Evolutionary conservation across 169 alveolate species (phyloP).

Genomic region (Cardiosporidium cionae): DNA sequence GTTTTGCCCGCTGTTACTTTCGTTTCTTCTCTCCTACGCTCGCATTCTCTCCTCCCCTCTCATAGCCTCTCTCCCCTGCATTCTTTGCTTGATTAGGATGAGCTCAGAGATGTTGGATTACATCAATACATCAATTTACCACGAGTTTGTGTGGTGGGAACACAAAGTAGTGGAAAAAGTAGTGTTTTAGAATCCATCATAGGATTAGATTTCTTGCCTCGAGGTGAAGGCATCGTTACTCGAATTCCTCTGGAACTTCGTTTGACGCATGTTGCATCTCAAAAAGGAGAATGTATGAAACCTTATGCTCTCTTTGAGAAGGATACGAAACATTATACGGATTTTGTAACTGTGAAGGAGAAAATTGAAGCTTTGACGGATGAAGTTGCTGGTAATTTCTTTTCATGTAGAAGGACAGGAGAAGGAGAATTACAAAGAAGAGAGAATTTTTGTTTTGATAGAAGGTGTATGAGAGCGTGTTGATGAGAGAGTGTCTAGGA

Average conservation of each 20-base stretch:
- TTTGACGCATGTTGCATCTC: constrained; percentile 76
- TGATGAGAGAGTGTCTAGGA: no score
- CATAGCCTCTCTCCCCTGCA: background rate
- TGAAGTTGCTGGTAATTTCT: constrained; percentile 28
- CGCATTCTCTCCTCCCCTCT: background rate
- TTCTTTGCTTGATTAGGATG: constrained; percentile 46
- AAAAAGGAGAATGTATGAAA: no score
- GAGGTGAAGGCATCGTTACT: constrained; percentile 97
- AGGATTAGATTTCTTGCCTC: constrained; percentile 93
- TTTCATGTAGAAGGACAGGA: background rate
- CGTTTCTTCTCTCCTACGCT: background rate
- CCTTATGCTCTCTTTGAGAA: constrained; percentile 75
- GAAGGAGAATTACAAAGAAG: no score
- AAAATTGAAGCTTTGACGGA: constrained; percentile 38
- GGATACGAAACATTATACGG: constrained; percentile 63
- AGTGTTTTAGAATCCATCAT: constrained; percentile 93
- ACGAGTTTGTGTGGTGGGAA: constrained; percentile 27
- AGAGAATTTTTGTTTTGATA: no score
- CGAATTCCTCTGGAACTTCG: constrained; percentile 96
- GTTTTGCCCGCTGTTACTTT: no score
- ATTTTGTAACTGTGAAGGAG: constrained; percentile 73
- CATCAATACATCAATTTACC: constrained; percentile 79
- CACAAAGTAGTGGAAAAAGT: constrained; percentile 62
- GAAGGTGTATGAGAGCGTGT: no score
- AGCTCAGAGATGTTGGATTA: constrained; percentile 82